These are phyloP conservation scores for Cladosporium halotolerans DNA, from an alignment of 2,329 filamentous ascomycete genomes.

Conservation along the genomic window DNA sequence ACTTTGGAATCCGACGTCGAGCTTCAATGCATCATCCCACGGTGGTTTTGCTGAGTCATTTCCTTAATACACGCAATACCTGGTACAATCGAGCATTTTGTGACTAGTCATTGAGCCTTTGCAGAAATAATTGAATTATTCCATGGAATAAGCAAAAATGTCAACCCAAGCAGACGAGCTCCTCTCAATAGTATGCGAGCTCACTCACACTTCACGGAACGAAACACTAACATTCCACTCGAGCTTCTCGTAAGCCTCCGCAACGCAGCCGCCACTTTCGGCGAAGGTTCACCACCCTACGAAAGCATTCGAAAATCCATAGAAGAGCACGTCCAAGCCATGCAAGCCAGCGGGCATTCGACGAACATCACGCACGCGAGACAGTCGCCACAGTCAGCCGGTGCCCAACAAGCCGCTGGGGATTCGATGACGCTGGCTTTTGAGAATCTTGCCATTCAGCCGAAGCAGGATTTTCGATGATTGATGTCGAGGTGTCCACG, in stretches of 20 bases:
- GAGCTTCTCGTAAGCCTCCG: constrained; percentile 32
- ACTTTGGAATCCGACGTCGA: background rate
- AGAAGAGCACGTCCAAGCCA: constrained; percentile 27
- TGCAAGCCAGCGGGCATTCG: constrained; percentile 16
- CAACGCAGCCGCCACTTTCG: constrained; percentile 32
- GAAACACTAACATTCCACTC: background rate
- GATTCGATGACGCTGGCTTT: background rate
- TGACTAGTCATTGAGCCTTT: too few relatives aligned
- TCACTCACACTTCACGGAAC: background rate
- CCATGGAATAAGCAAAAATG: background rate
- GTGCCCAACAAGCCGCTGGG: background rate
- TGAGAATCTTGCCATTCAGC: background rate
- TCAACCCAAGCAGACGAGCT: constrained; percentile 24
- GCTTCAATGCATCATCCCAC: background rate
- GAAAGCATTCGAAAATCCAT: constrained; percentile 26
- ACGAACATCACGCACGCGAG: constrained; percentile 7
- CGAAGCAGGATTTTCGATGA: background rate
- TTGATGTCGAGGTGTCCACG: too few relatives aligned
- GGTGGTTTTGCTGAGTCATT: background rate
- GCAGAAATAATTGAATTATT: too few relatives aligned
- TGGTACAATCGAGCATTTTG: too few relatives aligned
- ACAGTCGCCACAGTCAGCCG: background rate
- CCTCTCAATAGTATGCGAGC: constrained; percentile 17
- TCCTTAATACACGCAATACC: too few relatives aligned
- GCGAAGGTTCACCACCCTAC: constrained; percentile 27